Base-by-base conservation (phyloP, 225 moss, liverwort and hornwort species). In the Straminergon stramineum region DNA sequence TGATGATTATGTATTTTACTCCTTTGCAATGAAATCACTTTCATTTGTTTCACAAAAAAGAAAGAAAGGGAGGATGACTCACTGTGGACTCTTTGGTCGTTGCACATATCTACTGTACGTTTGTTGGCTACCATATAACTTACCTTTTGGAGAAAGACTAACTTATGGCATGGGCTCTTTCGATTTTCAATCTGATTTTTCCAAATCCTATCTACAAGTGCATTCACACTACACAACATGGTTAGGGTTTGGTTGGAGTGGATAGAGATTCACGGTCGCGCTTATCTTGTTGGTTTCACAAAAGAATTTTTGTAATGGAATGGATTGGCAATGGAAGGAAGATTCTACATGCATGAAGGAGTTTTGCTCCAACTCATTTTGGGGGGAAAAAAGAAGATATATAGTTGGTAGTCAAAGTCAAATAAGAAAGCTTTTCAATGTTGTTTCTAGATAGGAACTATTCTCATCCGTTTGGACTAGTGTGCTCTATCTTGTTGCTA, bases 191-290 rank as follows among this genome's bases (percentile, higher is more conserved):
- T 52, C 3, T 2, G 2, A 20, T 20, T 32, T 52, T 52, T 32
- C 0, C 3, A 13, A 76, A 32, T 21, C 7, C 5, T 76, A 32
- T 52, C 5, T 17, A 31, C 19, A 48, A 51, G 2, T 6, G 3
- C 32, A 32, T 51, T 32, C 9, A 32, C 5, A 51, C 1, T 32
- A 2, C 11, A 52, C 14, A 34, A 22, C 0, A 0, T 1, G 0
- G 2, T 14, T 53, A 53, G 35, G 34, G 5, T 22, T 77, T 34
- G 34, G 13, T 51, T 75, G 30, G 10, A 48, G 19, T 20, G 3
- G 10, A 18, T 0, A 11, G 2, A 32, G 17, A 4, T 4, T 75
- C 12, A 31, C 1, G 1, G 3, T 12, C 20, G 20, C 32, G 32
- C 0, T 2, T 0, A 32, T 51, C 7, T 32, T 51, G 5, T 51